phyloP scores from a whole-genome alignment of 208 protist genomes.

The Trypanosoma mega region DNA sequence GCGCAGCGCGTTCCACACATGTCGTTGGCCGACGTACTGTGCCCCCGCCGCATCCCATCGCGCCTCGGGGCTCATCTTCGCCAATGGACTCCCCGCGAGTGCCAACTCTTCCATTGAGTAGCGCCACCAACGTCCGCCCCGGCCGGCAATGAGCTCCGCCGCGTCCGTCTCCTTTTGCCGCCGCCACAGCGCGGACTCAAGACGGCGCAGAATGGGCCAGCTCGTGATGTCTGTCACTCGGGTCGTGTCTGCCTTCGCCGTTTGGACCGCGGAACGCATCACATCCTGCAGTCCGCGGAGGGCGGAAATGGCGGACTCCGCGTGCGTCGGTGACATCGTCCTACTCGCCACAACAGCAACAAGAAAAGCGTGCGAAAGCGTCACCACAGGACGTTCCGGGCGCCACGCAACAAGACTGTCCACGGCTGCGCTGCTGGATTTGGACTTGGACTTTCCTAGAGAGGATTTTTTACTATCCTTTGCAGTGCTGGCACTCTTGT shows the following conservation, averaged over 20 bases:
- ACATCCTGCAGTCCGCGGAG: conserved; percentile 31
- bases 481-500: too few relatives aligned
- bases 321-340: conserved; percentile 24
- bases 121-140: neutral
- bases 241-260: neutral
- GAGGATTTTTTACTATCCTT: neutral
- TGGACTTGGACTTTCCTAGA: neutral
- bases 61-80: conserved; percentile 15
- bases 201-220: conserved; percentile 29
- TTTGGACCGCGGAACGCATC: too few relatives aligned
- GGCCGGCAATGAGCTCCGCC: conserved; percentile 19
- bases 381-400: conserved; percentile 37
- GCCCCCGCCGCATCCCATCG: conserved; percentile 43
- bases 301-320: conserved; percentile 28
- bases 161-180: conserved; percentile 56
- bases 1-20: conserved; percentile 50
- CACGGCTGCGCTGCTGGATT: neutral
- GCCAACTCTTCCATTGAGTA: neutral
- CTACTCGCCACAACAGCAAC: conserved; percentile 37
- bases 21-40: conserved; percentile 76
- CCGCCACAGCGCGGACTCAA: conserved; percentile 43
- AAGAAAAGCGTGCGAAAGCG: conserved; percentile 44
- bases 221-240: conserved; percentile 4
- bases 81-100: neutral
- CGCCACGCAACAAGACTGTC: conserved; percentile 11